Base-by-base conservation (phyloP, 805 yeast species). In the Ogataea ramenticola region DNA sequence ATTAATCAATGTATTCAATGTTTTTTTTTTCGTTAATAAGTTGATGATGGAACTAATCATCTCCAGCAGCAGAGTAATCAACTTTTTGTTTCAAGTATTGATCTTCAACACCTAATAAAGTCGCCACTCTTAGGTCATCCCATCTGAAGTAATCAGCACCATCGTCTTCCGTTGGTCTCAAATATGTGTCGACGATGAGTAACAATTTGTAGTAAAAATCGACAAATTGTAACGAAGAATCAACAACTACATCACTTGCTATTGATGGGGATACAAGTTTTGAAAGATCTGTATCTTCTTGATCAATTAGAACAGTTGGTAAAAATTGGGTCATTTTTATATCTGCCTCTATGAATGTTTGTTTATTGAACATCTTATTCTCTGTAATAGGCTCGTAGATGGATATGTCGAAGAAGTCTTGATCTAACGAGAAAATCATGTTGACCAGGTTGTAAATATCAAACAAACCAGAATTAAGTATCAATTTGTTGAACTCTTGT, bases 31-130 rank as follows among this genome's bases (percentile, higher is more conserved):
- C 4, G 26, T 39, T 34, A 32, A 6, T 16, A 11, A 15, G 7
- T 32, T 17, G 35, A 16, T n/a, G n/a, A n/a, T n/a, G n/a, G n/a
- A n/a, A n/a, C n/a, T n/a, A n/a, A n/a, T n/a, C n/a, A n/a, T n/a
- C n/a, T n/a, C n/a, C n/a, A n/a, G n/a, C n/a, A n/a, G 41, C 39
- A 26, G 29, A n/a, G 20, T 34, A 40, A 29, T 49, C 44, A 4
- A 44, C 36, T 22, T 49, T 51, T 43, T 51, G 56, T 31, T 52
- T 53, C 26, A 43, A 36, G 39, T 60, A 66, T 1, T 54, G 51
- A 16, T 70, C 70, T 38, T 75, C 83, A n/a, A 82, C 72, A 22
- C 91, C 93, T n/a, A 85, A 58, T 41, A 86, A 65, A 0, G 87
- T 82, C 4, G 86, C 78, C 21, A 84, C 77, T 41, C 83, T 87